Evolutionary conservation across 75 land plant genomes (phyloP), one percentile per base, ranked within the genome.

Genomic region (Pinus tabuliformis): DNA sequence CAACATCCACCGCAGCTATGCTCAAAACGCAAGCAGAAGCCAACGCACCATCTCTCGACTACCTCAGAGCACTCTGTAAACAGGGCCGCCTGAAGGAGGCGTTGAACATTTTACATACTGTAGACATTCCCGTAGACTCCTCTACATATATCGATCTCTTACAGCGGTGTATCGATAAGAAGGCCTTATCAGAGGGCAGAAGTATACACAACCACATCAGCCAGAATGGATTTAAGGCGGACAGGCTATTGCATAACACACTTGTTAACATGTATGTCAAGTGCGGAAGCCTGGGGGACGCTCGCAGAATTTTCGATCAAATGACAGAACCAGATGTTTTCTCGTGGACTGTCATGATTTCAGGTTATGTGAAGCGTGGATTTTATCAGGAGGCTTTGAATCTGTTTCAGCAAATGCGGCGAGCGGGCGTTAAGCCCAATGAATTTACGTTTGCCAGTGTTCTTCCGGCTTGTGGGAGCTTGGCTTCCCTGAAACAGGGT

Each of bases 281-380:
- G 58, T 78, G 82, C 28, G 82, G 82, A 62, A 61, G 57, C 68
- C 24, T 80, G 6, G 83, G 52, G 13, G 73, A 68, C 42, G 83
- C 82, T 20, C 59, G 56, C 56, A 42, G 21, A 16, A 63, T 81
- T 33, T 81, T 81, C 17, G 52, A 78, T 36, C n/a, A 17, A n/a
- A 81, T 81, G 39, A 37, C 45, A 6, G 30, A 57, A 58, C 63
- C 52, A 9, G 61, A 80, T 42, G 54, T 78, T 24, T 22, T 61
- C 58, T 62, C 82, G 54, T 77, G 82, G 73, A 80, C 57, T 60
- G 59, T 78, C 18, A 80, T 80, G 71, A 78, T 80, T 77, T 59
- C 82, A 6, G 82, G 54, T 45, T 64, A 26, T 45, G 64, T 33
- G 28, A 57, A 78, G 24, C 54, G 78, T 24, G 80, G 82, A 0